Evolutionary conservation across 805 yeast species (phyloP).

Genomic region (Blastobotrys americana): DNA sequence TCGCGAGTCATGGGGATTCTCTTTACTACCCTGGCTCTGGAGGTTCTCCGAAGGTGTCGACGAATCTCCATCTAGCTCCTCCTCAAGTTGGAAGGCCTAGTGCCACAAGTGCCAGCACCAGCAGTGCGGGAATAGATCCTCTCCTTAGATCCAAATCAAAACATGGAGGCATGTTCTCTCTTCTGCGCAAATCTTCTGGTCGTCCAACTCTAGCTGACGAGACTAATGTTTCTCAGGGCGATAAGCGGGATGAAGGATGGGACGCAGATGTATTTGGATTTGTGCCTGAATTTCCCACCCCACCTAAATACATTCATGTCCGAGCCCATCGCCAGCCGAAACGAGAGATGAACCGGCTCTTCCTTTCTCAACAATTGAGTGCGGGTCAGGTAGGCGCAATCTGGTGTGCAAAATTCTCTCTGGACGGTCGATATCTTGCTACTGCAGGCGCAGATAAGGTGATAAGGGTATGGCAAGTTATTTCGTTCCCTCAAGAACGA

Average conservation of each 20-base stretch:
- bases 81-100: neutral
- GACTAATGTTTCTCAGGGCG: slow-evolving; percentile 4
- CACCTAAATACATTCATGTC: slow-evolving; percentile 30
- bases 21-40: neutral
- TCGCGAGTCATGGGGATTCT: neutral
- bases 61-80: neutral
- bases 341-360: slow-evolving; percentile 27
- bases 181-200: slow-evolving; percentile 17
- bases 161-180: slow-evolving; percentile 13
- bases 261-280: slow-evolving; percentile 26
- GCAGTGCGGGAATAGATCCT: neutral
- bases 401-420: slow-evolving; percentile 67
- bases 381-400: slow-evolving; percentile 39
- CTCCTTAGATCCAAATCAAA: neutral
- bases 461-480: slow-evolving; percentile 72
- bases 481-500: slow-evolving; percentile 64
- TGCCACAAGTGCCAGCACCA: neutral
- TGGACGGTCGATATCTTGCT: slow-evolving; percentile 77
- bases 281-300: slow-evolving; percentile 23
- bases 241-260: slow-evolving; percentile 27
- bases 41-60: too few relatives aligned
- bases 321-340: slow-evolving; percentile 27
- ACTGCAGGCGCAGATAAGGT: slow-evolving; percentile 72
- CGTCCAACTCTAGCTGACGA: slow-evolving; percentile 19
- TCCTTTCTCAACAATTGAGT: slow-evolving; percentile 32